Conservation (phyloP, 352 stramenopile genomes). For the Phytophthora lateralis region DNA sequence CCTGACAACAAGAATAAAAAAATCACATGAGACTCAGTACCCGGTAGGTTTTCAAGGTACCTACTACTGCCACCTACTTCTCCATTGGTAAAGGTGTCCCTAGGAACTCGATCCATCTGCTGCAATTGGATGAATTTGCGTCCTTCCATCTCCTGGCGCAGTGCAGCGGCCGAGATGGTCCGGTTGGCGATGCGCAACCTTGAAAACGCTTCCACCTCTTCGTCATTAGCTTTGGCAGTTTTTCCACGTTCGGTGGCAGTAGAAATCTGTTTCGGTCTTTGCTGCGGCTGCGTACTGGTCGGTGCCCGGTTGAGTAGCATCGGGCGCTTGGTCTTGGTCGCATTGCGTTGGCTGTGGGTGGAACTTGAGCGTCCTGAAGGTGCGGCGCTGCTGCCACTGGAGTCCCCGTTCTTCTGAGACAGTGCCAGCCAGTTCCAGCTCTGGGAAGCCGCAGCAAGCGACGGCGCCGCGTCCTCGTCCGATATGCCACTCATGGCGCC, state of each 20-base stretch:
- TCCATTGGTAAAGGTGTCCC: conserved; percentile 60
- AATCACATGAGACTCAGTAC: neutral
- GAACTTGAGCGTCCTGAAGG: conserved; percentile 18
- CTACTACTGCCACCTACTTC: conserved; percentile 31
- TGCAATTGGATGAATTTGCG: conserved; percentile 69
- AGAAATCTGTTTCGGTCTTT: conserved; percentile 23
- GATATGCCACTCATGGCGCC: conserved; percentile 18
- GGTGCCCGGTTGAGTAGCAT: conserved; percentile 19
- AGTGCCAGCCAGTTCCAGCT: conserved; percentile 63
- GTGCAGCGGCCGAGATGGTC: conserved; percentile 45
- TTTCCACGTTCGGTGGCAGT: conserved; percentile 15
- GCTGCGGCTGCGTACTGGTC: conserved; percentile 9
- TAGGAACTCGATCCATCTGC: conserved; percentile 59
- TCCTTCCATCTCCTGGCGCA: conserved; percentile 69
- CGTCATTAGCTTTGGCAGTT: conserved; percentile 21
- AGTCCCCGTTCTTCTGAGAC: conserved; percentile 32
- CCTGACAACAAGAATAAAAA: conserved; percentile 24
- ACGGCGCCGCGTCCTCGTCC: conserved; percentile 3
- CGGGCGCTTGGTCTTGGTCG: conserved; percentile 16
- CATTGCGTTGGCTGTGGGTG: conserved; percentile 12
- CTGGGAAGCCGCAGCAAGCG: conserved; percentile 20
- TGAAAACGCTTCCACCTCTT: conserved; percentile 61
- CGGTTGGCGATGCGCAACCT: conserved; percentile 61
- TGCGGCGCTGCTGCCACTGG: conserved; percentile 12
- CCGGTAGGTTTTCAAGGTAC: neutral